Conservation (phyloP, 2,329 filamentous ascomycete genomes). For the Botrytis fragariae region DNA sequence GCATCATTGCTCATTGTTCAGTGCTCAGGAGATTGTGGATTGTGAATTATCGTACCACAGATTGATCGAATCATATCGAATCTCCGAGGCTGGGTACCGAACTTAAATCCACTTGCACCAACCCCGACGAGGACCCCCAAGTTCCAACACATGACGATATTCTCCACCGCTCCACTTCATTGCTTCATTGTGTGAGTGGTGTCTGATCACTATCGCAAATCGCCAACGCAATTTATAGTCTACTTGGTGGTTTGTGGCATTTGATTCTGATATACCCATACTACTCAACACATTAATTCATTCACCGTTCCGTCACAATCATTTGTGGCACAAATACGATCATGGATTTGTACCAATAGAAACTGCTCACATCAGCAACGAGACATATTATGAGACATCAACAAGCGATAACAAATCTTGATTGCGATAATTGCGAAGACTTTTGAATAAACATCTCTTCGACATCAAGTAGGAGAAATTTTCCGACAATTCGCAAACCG, state of each 20-base stretch:
- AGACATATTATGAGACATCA: conserved; percentile 7
- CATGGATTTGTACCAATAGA: conserved; percentile 18
- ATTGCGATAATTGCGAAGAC: conserved; percentile 1
- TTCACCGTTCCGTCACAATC: conserved; percentile 11
- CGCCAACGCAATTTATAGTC: neutral
- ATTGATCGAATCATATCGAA: conserved; percentile 5
- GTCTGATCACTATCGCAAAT: conserved; percentile 9
- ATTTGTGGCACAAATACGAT: conserved; percentile 16
- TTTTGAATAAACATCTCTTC: neutral
- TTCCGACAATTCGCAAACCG: neutral
- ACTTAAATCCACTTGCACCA: conserved; percentile 1
- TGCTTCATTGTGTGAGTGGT: neutral
- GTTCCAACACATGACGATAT: conserved; percentile 8
- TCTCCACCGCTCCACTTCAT: conserved; percentile 5
- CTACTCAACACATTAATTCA: neutral
- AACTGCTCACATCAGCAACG: conserved; percentile 21
- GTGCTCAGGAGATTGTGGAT: conserved; percentile 6
- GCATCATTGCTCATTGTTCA: neutral
- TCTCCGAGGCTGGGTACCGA: conserved; percentile 5
- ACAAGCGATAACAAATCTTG: conserved; percentile 12
- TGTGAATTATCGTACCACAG: neutral
- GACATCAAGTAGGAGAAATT: neutral
- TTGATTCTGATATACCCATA: neutral
- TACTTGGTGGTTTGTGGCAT: neutral
- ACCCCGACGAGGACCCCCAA: neutral